Percentiles rank a stretch among this genome's conserved stretches.
These are phyloP conservation scores for Protomyces lactucae-debilis DNA, from an alignment of 1,139 yeast species.

Conservation along the genomic window DNA sequence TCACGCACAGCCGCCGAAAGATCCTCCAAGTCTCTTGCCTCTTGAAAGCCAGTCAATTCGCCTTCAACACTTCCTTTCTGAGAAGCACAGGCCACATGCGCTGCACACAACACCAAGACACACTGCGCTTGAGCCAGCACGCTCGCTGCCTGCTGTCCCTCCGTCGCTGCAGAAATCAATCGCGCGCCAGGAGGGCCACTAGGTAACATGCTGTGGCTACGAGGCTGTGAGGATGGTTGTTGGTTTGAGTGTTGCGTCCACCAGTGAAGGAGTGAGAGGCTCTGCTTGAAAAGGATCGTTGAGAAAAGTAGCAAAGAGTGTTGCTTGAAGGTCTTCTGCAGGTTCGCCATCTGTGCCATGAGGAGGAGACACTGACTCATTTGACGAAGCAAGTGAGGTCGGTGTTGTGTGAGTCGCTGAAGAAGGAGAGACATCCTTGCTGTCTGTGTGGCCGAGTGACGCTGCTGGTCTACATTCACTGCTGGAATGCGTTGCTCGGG, in stretches of 20 bases:
- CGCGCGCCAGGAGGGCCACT: background rate
- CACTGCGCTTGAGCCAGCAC: too few species aligned
- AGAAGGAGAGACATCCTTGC: background rate
- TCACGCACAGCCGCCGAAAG: background rate
- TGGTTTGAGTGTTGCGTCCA: background rate
- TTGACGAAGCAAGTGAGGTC: slow-evolving; percentile 6
- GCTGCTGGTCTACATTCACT: slow-evolving; percentile 27
- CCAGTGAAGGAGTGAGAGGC: background rate
- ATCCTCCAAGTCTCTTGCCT: background rate
- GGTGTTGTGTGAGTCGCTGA: background rate
- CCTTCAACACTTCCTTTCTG: too few species aligned
- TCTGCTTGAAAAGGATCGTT: background rate
- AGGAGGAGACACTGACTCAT: background rate
- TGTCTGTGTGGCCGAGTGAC: slow-evolving; percentile 1
- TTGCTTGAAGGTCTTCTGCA: background rate
- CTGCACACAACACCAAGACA: too few species aligned
- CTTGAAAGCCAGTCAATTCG: background rate
- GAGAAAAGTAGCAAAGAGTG: background rate
- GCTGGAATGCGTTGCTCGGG: slow-evolving; percentile 26
- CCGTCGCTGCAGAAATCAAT: background rate
- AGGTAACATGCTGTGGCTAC: background rate
- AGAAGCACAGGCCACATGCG: too few species aligned
- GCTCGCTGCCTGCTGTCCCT: background rate
- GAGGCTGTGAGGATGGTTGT: background rate
- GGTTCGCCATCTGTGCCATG: background rate